Evolutionary conservation across 1,284 basidiomycete species (phyloP).

Genomic region (Xanthoconium separans): DNA sequence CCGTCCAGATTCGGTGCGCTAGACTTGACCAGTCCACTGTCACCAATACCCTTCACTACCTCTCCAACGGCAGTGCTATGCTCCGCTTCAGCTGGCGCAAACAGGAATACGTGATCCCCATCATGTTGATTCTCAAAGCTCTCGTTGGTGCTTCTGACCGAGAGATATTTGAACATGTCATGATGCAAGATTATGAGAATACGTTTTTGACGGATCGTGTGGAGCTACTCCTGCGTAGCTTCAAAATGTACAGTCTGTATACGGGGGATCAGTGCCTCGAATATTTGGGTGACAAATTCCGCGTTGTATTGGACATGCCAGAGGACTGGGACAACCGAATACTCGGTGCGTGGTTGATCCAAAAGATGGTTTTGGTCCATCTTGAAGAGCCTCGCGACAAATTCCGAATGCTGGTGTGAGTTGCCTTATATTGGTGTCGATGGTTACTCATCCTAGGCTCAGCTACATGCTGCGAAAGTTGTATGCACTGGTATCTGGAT

Average conservation of each 20-base stretch:
- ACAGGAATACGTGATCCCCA: slow-evolving; percentile 98
- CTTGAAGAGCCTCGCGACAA: slow-evolving; percentile 91
- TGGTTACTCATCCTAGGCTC: slow-evolving; percentile 12
- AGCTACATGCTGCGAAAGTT: slow-evolving; percentile 98
- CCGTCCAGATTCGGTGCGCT: slow-evolving; percentile 94
- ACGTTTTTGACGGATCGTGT: slow-evolving; percentile 98
- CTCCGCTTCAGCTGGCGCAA: slow-evolving; percentile 97
- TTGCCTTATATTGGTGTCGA: neutral
- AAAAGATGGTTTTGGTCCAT: slow-evolving; percentile 90
- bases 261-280: slow-evolving; percentile 94
- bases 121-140: slow-evolving; percentile 96
- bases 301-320: slow-evolving; percentile 87
- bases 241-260: slow-evolving; percentile 89
- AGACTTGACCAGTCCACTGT: slow-evolving; percentile 88
- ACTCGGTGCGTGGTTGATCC: slow-evolving; percentile 83
- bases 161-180: slow-evolving; percentile 97
- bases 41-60: slow-evolving; percentile 97
- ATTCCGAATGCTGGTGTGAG: slow-evolving; percentile 90
- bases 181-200: slow-evolving; percentile 97
- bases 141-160: slow-evolving; percentile 93
- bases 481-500: slow-evolving; percentile 88
- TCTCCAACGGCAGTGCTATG: slow-evolving; percentile 95
- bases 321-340: slow-evolving; percentile 91
- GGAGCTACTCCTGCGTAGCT: slow-evolving; percentile 94
- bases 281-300: slow-evolving; percentile 98